These are phyloP conservation scores for Chlamydomonas schloesseri DNA, from an alignment of 139 green algal genomes.

Conservation along the genomic window DNA sequence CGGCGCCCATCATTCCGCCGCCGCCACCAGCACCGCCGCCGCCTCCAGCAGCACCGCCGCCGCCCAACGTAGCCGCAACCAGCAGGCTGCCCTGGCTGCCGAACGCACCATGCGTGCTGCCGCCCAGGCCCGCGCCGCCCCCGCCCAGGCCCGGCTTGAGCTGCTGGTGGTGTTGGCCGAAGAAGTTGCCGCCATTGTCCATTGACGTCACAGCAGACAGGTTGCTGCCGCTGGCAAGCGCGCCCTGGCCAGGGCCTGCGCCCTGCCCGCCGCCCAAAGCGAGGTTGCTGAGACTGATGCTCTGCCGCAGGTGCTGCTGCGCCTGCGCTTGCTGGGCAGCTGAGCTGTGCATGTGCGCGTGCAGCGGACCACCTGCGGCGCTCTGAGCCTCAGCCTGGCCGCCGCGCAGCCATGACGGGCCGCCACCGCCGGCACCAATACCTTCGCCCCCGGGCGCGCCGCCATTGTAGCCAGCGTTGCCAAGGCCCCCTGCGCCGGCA, in stretches of 20 bases:
- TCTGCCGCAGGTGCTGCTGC: slow-evolving; percentile 27
- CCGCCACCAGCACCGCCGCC: background rate
- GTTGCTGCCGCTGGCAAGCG: background rate
- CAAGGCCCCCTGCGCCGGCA: background rate
- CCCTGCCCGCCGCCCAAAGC: background rate
- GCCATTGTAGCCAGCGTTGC: no score
- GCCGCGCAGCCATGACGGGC: slow-evolving; percentile 9
- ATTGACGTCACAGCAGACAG: background rate
- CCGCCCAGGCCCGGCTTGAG: slow-evolving; percentile 7
- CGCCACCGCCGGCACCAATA: background rate
- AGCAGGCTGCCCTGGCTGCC: slow-evolving; percentile 34
- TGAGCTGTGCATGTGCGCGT: background rate
- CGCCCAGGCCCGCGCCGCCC: background rate
- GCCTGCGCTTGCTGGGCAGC: background rate
- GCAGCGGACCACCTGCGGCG: no score
- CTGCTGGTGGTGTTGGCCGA: slow-evolving; percentile 21
- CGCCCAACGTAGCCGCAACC: background rate
- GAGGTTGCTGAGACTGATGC: slow-evolving; percentile 35
- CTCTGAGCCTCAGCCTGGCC: background rate
- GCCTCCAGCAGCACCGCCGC: background rate
- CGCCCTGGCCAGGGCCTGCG: background rate
- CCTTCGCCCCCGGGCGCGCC: background rate
- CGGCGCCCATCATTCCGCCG: background rate
- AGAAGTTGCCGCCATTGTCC: background rate
- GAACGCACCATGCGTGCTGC: slow-evolving; percentile 7